A percentile compares a stretch with the other conserved stretches of the same genome.
These are phyloP conservation scores for Colletotrichum liaoningense DNA, from an alignment of 2,329 filamentous ascomycete genomes.

Conservation along the genomic window DNA sequence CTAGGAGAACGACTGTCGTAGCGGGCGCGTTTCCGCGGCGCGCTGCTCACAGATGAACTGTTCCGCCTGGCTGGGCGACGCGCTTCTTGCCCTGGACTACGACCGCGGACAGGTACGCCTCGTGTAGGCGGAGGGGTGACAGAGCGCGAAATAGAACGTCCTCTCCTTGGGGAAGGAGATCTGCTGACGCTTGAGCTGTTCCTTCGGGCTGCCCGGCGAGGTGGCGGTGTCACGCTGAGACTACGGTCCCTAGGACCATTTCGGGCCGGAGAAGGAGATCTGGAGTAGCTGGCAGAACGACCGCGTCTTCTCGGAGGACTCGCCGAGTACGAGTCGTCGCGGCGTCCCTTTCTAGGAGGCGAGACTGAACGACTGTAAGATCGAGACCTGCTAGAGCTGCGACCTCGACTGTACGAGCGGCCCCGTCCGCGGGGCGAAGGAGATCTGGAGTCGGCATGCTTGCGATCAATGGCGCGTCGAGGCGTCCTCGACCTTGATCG, in stretches of 20 bases:
- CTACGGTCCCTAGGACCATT: constrained; percentile 31
- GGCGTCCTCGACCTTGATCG: constrained; percentile 58
- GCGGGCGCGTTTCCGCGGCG: constrained; percentile 40
- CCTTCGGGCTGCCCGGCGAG: constrained; percentile 41
- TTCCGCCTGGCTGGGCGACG: constrained; percentile 44
- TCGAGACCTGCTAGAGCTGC: constrained; percentile 52
- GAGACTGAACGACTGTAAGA: constrained; percentile 42
- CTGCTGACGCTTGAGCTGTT: constrained; percentile 49
- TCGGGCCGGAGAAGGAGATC: constrained; percentile 46
- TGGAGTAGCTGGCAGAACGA: constrained; percentile 41
- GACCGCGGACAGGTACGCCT: constrained; percentile 18
- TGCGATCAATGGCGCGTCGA: constrained; percentile 49
- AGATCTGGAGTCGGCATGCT: constrained; percentile 48
- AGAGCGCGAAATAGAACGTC: constrained; percentile 40
- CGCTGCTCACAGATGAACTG: constrained; percentile 48
- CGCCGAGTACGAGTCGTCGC: constrained; percentile 43
- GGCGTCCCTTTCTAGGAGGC: constrained; percentile 28
- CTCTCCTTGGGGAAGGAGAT: constrained; percentile 40
- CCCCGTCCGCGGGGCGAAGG: constrained; percentile 43
- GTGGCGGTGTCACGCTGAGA: constrained; percentile 25
- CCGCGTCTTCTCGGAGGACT: constrained; percentile 44
- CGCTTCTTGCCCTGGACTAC: constrained; percentile 15
- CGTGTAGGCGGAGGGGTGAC: constrained; percentile 31
- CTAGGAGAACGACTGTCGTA: constrained; percentile 35
- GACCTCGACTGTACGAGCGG: constrained; percentile 44